phyloP scores from a whole-genome alignment of 495 filamentous ascomycete species.

The Trichoderma erinaceum region DNA sequence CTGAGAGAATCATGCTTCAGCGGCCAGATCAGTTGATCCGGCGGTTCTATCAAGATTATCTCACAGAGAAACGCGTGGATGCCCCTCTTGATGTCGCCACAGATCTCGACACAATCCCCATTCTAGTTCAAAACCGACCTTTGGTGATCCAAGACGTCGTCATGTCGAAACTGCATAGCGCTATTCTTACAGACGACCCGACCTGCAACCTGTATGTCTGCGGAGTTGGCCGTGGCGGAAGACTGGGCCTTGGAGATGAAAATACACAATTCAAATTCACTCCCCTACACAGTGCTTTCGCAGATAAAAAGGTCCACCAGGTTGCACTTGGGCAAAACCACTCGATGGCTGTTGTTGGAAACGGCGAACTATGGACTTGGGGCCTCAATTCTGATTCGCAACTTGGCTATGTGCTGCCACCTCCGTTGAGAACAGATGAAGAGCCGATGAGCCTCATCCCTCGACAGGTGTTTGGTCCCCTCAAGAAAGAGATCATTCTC shows the following conservation, averaged over 20 bases:
- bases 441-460: constrained; percentile 74
- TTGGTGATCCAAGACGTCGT: constrained; percentile 68
- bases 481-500: constrained; percentile 77
- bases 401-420: constrained; percentile 67
- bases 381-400: constrained; percentile 83
- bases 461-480: constrained; percentile 80
- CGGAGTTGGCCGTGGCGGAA: constrained; percentile 84
- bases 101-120: constrained; percentile 49
- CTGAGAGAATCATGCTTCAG: constrained; percentile 70
- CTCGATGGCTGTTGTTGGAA: constrained; percentile 71
- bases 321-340: constrained; percentile 88
- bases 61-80: constrained; percentile 30
- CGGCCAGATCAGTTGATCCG: constrained; percentile 75
- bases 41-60: constrained; percentile 58
- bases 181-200: constrained; percentile 82
- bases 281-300: constrained; percentile 66
- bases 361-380: constrained; percentile 87
- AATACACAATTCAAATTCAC: constrained; percentile 77
- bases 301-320: constrained; percentile 60
- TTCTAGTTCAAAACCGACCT: constrained; percentile 60
- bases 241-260: constrained; percentile 86
- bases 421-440: constrained; percentile 56
- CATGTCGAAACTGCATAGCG: constrained; percentile 89
- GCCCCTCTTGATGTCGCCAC: constrained; percentile 26
- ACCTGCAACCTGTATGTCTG: constrained; percentile 90